A percentile compares a stretch with the other conserved stretches of the same genome.
These are phyloP conservation scores for Exophiala dermatitidis DNA, from an alignment of 2,329 filamentous ascomycete genomes.

Conservation along the genomic window DNA sequence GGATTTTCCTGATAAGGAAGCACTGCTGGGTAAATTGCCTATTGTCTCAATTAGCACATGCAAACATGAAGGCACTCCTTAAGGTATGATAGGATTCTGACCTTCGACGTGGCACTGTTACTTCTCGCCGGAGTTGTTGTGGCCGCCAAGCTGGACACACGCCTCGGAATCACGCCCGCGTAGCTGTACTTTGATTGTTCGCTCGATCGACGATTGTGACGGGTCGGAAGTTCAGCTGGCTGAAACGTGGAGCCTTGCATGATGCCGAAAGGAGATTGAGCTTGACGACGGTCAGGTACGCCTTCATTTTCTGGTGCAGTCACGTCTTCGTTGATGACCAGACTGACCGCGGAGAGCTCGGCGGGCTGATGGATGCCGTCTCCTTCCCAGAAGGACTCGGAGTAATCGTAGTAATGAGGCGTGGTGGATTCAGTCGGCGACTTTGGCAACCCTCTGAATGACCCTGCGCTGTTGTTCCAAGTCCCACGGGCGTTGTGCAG, in stretches of 20 bases:
- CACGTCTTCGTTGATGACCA: constrained; percentile 18
- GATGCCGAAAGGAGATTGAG: constrained; percentile 27
- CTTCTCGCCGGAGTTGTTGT: constrained; percentile 8
- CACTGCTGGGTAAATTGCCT: background rate
- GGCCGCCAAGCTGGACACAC: constrained; percentile 20
- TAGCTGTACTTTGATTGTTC: constrained; percentile 21
- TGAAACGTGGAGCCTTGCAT: constrained; percentile 23
- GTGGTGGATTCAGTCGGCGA: constrained; percentile 24
- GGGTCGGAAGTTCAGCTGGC: constrained; percentile 22
- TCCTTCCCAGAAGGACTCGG: constrained; percentile 26
- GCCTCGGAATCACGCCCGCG: constrained; percentile 14
- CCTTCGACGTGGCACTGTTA: constrained; percentile 4
- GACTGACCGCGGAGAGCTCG: constrained; percentile 3
- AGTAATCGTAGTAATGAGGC: constrained; percentile 28
- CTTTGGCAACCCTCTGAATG: constrained; percentile 14
- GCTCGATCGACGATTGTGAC: constrained; percentile 22
- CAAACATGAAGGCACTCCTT: background rate
- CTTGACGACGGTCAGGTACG: constrained; percentile 15
- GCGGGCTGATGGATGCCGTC: constrained; percentile 13
- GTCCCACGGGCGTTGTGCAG: constrained; percentile 15
- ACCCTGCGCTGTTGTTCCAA: constrained; percentile 14
- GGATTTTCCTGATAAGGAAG: constrained; percentile 1
- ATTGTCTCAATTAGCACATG: constrained; percentile 4
- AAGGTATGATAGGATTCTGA: constrained; percentile 1
- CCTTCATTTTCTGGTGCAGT: constrained; percentile 13